Evolutionary conservation across 768 basidiomycete species (phyloP).

Genomic region (Strobilomyces echinocephalus): DNA sequence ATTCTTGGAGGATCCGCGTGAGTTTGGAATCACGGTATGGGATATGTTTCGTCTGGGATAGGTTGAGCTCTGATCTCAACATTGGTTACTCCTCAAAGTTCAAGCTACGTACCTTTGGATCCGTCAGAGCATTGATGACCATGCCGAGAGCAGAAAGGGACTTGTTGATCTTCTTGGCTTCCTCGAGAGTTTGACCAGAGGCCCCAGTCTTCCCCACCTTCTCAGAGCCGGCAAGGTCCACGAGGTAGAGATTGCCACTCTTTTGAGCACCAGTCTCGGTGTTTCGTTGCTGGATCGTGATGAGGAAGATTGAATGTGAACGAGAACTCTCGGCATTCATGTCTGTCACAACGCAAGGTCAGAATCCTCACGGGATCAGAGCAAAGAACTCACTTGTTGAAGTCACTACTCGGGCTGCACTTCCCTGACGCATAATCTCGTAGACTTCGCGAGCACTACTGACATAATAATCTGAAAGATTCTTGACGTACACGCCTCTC

Average conservation of each 20-base stretch:
- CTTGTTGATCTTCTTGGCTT: slow-evolving; percentile 99
- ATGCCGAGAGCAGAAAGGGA: slow-evolving; percentile 95
- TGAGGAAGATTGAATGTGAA: slow-evolving; percentile 98
- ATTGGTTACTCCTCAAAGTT: not conserved
- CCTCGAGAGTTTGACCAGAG: slow-evolving; percentile 96
- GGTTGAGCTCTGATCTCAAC: slow-evolving; percentile 4
- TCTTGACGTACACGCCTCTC: slow-evolving; percentile 97
- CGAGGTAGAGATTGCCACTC: slow-evolving; percentile 94
- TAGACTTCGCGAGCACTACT: slow-evolving; percentile 94
- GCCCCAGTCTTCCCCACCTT: slow-evolving; percentile 99
- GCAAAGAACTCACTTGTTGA: slow-evolving; percentile 74
- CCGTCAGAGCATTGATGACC: slow-evolving; percentile 98
- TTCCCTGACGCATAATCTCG: slow-evolving; percentile 98
- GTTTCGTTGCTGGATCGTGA: slow-evolving; percentile 95
- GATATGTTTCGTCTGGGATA: slow-evolving; percentile 80
- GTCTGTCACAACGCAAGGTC: slow-evolving; percentile 45
- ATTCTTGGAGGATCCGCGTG: slow-evolving; percentile 98
- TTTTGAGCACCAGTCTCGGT: slow-evolving; percentile 94
- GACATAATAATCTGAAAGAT: slow-evolving; percentile 96
- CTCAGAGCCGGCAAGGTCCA: slow-evolving; percentile 97
- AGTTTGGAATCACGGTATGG: slow-evolving; percentile 99
- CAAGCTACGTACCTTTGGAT: slow-evolving; percentile 67
- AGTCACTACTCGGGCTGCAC: slow-evolving; percentile 84
- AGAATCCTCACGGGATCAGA: not conserved
- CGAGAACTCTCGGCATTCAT: slow-evolving; percentile 99